phyloP scores from a whole-genome alignment of 169 alveolate genomes.

The Eimeria praecox region DNA sequence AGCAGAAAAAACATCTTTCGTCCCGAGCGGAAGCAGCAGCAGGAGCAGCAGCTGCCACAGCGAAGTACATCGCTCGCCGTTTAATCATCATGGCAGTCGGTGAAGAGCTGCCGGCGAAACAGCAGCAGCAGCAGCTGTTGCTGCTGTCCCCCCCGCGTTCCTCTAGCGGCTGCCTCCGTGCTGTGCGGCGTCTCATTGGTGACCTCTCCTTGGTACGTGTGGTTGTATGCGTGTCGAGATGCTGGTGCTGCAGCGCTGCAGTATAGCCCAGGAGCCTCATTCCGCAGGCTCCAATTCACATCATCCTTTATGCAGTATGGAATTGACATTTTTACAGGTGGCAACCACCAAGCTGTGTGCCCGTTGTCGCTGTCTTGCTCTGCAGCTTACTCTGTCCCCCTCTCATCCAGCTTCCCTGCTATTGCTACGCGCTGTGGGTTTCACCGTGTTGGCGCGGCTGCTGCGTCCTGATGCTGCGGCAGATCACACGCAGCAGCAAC shows the following conservation, averaged over 20 bases:
- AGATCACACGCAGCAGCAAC: conserved; percentile 26
- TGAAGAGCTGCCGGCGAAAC: conserved; percentile 26
- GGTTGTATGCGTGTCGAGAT: neutral
- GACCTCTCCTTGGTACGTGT: conserved; percentile 50
- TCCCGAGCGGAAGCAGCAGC: conserved; percentile 61
- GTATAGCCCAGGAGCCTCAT: neutral
- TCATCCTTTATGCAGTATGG: neutral
- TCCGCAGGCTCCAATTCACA: neutral
- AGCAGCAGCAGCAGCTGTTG: conserved; percentile 59
- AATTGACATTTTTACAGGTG: neutral
- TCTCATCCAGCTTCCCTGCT: conserved; percentile 63
- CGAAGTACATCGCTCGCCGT: conserved; percentile 53
- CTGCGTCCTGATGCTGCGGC: conserved; percentile 56
- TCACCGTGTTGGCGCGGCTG: conserved; percentile 47
- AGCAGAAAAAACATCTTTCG: neutral
- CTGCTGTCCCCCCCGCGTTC: conserved; percentile 35
- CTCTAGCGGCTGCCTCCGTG: conserved; percentile 63
- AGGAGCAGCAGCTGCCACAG: conserved; percentile 53
- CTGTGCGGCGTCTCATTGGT: conserved; percentile 57
- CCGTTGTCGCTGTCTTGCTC: neutral
- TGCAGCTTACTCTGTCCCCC: conserved; percentile 67
- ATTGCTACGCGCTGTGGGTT: conserved; percentile 52
- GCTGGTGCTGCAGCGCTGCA: neutral
- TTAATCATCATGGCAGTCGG: conserved; percentile 37
- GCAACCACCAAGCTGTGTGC: neutral